These are phyloP conservation scores for Dioszegia hungarica DNA, from an alignment of 768 basidiomycete genomes.

Conservation along the genomic window DNA sequence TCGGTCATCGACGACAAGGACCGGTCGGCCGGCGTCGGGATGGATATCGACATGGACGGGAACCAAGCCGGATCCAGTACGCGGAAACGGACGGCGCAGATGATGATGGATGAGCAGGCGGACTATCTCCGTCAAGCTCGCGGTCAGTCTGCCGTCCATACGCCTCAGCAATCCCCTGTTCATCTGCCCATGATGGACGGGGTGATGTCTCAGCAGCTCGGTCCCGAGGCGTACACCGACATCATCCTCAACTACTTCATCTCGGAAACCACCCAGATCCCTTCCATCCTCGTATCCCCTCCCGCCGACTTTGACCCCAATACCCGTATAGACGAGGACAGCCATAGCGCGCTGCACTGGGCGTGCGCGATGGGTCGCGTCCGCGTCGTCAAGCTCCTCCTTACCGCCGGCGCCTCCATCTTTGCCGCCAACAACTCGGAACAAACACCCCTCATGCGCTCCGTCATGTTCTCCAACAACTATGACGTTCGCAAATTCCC, in stretches of 20 bases:
- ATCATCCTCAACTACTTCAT: constrained; percentile 98
- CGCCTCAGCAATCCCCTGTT: constrained; percentile 25
- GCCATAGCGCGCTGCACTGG: constrained; percentile 96
- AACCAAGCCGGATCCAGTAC: constrained; percentile 10
- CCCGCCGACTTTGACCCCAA: constrained; percentile 91
- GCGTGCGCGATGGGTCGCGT: constrained; percentile 98
- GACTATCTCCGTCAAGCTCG: constrained; percentile 23
- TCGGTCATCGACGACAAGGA: constrained; percentile 7
- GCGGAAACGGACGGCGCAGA: constrained; percentile 28
- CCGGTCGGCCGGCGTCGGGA: constrained; percentile 6
- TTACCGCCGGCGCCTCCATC: constrained; percentile 91
- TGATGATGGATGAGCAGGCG: constrained; percentile 34
- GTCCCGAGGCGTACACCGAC: constrained; percentile 66
- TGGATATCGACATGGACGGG: constrained; percentile 32
- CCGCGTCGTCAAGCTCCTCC: constrained; percentile 85
- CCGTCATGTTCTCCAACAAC: constrained; percentile 99
- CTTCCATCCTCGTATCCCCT: constrained; percentile 76
- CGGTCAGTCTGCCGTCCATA: constrained; percentile 34
- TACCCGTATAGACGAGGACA: constrained; percentile 95
- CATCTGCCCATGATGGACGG: constrained; percentile 17
- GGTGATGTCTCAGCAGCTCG: constrained; percentile 29
- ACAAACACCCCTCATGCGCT: constrained; percentile 95
- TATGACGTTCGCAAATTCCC: constrained; percentile 99
- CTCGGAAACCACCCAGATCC: constrained; percentile 89
- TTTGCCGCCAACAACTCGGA: constrained; percentile 95